Evolutionary conservation across 179 eudicot species (phyloP).

Genomic region (Silene noctiflora): DNA sequence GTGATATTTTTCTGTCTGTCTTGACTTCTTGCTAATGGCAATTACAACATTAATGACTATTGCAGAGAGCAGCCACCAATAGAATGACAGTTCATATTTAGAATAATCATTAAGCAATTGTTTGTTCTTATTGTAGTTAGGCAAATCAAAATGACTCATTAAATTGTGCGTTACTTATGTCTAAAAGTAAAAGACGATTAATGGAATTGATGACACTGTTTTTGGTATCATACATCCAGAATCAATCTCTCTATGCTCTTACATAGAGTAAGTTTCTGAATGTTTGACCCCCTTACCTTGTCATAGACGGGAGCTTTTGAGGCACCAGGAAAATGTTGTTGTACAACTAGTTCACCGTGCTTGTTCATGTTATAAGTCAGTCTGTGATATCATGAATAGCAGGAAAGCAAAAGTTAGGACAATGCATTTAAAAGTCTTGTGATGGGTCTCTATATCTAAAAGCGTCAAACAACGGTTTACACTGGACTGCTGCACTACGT

Average conservation of each 20-base stretch:
- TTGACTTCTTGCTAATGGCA: not conserved
- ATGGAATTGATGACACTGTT: not conserved
- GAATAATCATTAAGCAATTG: not conserved
- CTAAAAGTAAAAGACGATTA: not conserved
- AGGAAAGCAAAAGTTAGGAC: not conserved
- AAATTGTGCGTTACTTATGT: not conserved
- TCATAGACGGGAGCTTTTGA: not conserved
- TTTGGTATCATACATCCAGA: not conserved
- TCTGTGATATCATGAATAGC: slow-evolving; percentile 3
- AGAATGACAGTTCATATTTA: not conserved
- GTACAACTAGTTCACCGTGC: not conserved
- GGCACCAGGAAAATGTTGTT: not conserved
- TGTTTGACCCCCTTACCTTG: not conserved
- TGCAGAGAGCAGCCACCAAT: not conserved
- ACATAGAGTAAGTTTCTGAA: not conserved
- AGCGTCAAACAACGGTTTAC: not conserved
- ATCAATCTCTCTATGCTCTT: slow-evolving; percentile 7
- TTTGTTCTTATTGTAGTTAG: not conserved
- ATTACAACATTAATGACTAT: not conserved
- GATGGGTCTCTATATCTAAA: not conserved
- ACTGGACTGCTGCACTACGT: not conserved
- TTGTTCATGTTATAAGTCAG: not conserved
- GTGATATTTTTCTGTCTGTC: not conserved
- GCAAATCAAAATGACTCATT: not conserved
- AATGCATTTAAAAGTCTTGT: not conserved